Conservation (phyloP, 1,284 basidiomycete species). For the Marasmius fiardii region DNA sequence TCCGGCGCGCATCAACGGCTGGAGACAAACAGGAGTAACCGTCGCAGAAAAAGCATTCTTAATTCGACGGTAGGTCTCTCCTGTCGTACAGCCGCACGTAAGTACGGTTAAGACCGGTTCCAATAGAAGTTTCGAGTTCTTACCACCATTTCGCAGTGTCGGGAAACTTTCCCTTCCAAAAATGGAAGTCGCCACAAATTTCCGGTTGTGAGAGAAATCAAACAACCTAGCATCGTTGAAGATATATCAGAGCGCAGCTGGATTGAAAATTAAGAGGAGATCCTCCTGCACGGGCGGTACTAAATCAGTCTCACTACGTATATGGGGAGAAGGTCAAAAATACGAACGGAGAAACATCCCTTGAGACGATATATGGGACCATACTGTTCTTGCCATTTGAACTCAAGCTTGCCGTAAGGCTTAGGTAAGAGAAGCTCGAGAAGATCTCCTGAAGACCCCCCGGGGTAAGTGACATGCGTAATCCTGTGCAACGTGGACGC, state of each 20-base stretch:
- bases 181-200: neutral
- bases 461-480: too few relatives aligned
- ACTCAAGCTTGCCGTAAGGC: slow-evolving; percentile 7
- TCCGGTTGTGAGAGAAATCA: neutral
- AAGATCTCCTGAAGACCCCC: slow-evolving; percentile 8
- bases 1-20: too few relatives aligned
- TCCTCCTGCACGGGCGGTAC: neutral
- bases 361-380: slow-evolving; percentile 5
- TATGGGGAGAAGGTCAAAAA: too few relatives aligned
- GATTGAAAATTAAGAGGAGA: neutral
- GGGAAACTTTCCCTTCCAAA: neutral
- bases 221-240: neutral
- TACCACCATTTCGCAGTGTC: neutral
- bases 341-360: slow-evolving; percentile 6
- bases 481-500: too few relatives aligned
- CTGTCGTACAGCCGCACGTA: neutral
- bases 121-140: too few relatives aligned
- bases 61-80: neutral
- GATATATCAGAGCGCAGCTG: neutral
- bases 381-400: slow-evolving; percentile 3
- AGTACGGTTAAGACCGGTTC: too few relatives aligned
- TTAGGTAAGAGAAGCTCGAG: slow-evolving; percentile 2
- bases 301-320: neutral
- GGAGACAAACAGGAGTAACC: neutral
- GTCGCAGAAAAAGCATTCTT: neutral